Evolutionary conservation across 2,329 filamentous ascomycete species (phyloP), one percentile per base, ranked within the genome.

Genomic region (Nannizziopsis barbatae): DNA sequence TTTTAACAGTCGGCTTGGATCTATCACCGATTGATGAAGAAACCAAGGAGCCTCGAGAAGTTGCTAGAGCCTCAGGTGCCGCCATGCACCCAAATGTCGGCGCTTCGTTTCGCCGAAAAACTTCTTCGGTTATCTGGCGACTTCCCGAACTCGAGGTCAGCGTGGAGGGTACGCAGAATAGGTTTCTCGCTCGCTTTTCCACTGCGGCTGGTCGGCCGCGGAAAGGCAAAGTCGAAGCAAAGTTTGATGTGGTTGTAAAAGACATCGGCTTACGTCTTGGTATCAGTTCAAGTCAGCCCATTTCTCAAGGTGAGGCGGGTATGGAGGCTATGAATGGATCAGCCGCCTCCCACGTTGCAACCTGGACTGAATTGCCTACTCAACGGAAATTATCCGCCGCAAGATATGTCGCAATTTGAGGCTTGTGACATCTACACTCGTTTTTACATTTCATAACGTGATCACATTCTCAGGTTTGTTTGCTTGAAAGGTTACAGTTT

Each of bases 111-210:
- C 66, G 67, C 35, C 67, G 70, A 56, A 71, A 71, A 54, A 62
- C 65, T 14, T 71, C 68, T 12, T 61, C 66, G 1, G 68, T 71
- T 11, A 62, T 63, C n/a, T 72, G 70, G 70, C 67, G 63, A 52
- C 57, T 72, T 11, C 63, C 66, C 2, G 69, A 71, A 49, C 65
- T 81, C 1, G 72, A 74, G 39, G 69, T 77, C 7, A 80, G 80
- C 45, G 57, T 62, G 43, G 65, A 69, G 30, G 64, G 70, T 27
- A 7, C 22, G 32, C 75, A 79, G 55, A 76, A 83, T 58, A 90
- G 87, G 67, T 79, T 95, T 50, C 81, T 95, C 5, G 92, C 87
- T 51, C 79, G 88, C 2, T 84, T 98, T 57, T 71, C 82, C 18
- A 86, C 85, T 0, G 83, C 89, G 31, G 79, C 78, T 18, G 74